These are phyloP conservation scores for Sicyos baderoa DNA, from an alignment of 306 rosid species.

Conservation along the genomic window DNA sequence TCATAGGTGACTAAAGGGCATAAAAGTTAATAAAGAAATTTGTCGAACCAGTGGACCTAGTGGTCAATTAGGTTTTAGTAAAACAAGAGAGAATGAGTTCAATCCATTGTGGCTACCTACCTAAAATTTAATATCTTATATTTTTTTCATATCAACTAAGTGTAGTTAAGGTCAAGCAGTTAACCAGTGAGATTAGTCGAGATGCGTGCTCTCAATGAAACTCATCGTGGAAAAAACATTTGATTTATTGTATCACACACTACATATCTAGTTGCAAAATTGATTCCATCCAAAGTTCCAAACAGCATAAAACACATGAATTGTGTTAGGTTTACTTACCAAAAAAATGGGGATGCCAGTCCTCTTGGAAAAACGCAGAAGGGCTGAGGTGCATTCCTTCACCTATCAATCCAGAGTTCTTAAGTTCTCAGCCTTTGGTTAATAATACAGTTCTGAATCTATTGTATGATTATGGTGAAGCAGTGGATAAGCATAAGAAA, in stretches of 20 bases:
- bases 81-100: too few relatives aligned
- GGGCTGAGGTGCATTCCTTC: slow-evolving; percentile 79
- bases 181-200: too few relatives aligned
- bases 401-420: slow-evolving; percentile 40
- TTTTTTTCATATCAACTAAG: too few relatives aligned
- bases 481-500: slow-evolving; percentile 6
- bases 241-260: background rate
- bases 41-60: too few relatives aligned
- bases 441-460: background rate
- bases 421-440: background rate
- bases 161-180: too few relatives aligned
- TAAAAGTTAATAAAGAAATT: background rate
- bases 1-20: background rate
- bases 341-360: slow-evolving; percentile 65
- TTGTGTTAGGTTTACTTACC: slow-evolving; percentile 38
- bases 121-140: too few relatives aligned
- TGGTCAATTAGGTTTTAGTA: too few relatives aligned
- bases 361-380: slow-evolving; percentile 77
- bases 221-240: background rate
- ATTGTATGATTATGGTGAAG: slow-evolving; percentile 7
- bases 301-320: slow-evolving; percentile 5
- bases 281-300: background rate
- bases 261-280: background rate
- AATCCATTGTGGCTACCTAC: too few relatives aligned
- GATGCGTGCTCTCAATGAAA: too few relatives aligned